phyloP scores from a whole-genome alignment of 768 basidiomycete species.

The Nidularia sp. region DNA sequence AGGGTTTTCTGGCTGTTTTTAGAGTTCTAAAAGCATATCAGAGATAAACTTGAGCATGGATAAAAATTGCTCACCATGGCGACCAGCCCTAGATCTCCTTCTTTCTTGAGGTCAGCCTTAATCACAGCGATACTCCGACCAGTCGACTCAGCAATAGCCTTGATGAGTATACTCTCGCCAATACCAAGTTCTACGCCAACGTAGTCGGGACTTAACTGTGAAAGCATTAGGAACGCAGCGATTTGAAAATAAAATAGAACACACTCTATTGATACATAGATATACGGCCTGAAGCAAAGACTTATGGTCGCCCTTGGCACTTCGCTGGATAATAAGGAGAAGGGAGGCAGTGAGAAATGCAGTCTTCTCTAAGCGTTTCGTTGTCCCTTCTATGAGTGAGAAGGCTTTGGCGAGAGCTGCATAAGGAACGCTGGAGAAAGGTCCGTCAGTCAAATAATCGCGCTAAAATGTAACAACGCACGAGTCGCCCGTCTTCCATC shows the following conservation, averaged over 20 bases:
- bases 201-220: constrained; percentile 90
- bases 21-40: constrained; percentile 58
- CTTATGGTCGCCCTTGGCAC: constrained; percentile 67
- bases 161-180: constrained; percentile 90
- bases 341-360: constrained; percentile 86
- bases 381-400: constrained; percentile 86
- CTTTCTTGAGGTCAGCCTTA: constrained; percentile 90
- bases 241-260: constrained; percentile 5
- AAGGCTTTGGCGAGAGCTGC: constrained; percentile 89
- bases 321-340: constrained; percentile 83
- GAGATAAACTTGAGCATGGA: constrained; percentile 1
- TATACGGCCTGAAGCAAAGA: constrained; percentile 89
- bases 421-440: constrained; percentile 75
- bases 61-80: constrained; percentile 66
- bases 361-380: constrained; percentile 92
- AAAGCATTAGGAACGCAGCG: constrained; percentile 1
- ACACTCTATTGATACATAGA: constrained; percentile 93
- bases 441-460: not conserved
- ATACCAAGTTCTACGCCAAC: constrained; percentile 94
- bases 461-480: constrained; percentile 33
- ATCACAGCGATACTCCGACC: constrained; percentile 81
- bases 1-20: constrained; percentile 90
- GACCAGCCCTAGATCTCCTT: constrained; percentile 93
- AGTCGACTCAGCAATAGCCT: constrained; percentile 92
- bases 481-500: constrained; percentile 85